Evolutionary conservation across 495 filamentous ascomycete species (phyloP), one percentile per base, ranked within the genome.

Genomic region (Podospora fimiseda): DNA sequence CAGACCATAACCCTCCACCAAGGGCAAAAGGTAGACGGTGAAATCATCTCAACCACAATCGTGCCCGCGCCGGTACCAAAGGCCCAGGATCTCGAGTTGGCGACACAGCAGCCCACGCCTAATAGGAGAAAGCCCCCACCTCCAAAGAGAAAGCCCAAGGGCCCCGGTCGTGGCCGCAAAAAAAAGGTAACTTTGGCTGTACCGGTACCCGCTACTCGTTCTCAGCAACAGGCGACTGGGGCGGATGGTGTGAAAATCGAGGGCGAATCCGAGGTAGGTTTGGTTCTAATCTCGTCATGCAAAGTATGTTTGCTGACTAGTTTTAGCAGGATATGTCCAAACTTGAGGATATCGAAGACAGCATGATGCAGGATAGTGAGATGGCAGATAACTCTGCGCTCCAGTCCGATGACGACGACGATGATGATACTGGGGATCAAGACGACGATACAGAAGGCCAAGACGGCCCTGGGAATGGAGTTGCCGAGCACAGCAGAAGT

Each of bases 1-100:
- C 87, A 88, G 64, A 89, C 92, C 54, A 83, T 90, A 8, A 84
- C 88, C 45, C 80, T 93, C 4, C 79, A 83, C 2, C 87, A 90
- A 52, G 90, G 90, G 0, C 88, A 92, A 65, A 77, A 74, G 3
- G 81, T 95, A 2, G 88, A 92, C 47, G 88, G 88, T 40, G 88
- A 95, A 56, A 79, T 95, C 21, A 78, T 84, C 27, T 71, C 81
- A 9, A 83, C 85, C 15, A 73, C 64, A 0, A 61, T 75, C 3
- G 68, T 79, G 16, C 67, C 73, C 2, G 66, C 67, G 20, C 67
- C 73, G 11, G 53, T 52, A 5, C 62, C 53, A 2, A 23, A 51
- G 16, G 66, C 27, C 11, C 27, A 33, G 27, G 27, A 48, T 18
- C 57, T 43, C 8, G 70, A 72, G 15, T 20, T 44, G 23, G 55